Conservation (phyloP, 75 land plant species). For the Isoetes taiwanensis region DNA sequence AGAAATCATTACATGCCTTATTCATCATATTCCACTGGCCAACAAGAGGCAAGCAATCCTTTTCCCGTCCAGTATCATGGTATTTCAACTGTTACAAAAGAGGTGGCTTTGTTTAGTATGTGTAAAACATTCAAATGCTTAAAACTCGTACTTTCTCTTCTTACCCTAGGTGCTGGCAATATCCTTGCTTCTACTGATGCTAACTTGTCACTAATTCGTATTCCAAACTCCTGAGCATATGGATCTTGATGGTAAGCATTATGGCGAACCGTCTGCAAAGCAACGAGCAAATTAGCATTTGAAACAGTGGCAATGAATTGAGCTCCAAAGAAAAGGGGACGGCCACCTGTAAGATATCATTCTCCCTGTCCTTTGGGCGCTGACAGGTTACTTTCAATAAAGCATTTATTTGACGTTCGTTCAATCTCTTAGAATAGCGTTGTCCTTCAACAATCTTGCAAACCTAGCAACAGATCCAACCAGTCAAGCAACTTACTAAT, state of each 20-base stretch:
- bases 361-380: slow-evolving; percentile 61
- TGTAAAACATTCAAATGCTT: too few relatives aligned
- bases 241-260: slow-evolving; percentile 61
- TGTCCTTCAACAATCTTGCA: slow-evolving; percentile 94
- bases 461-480: slow-evolving; percentile 25
- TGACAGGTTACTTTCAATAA: slow-evolving; percentile 84
- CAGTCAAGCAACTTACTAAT: not conserved
- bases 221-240: slow-evolving; percentile 71
- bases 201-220: slow-evolving; percentile 54
- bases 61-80: slow-evolving; percentile 71
- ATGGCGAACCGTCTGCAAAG: slow-evolving; percentile 68
- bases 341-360: slow-evolving; percentile 65
- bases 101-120: not conserved
- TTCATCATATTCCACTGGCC: slow-evolving; percentile 96
- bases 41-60: slow-evolving; percentile 68
- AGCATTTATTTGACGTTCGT: slow-evolving; percentile 75
- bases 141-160: too few relatives aligned
- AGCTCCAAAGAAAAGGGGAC: too few relatives aligned
- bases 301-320: too few relatives aligned
- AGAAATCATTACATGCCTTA: slow-evolving; percentile 57
- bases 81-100: slow-evolving; percentile 50
- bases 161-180: slow-evolving; percentile 79
- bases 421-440: slow-evolving; percentile 68
- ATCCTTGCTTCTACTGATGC: slow-evolving; percentile 73
- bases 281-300: too few relatives aligned